These are phyloP conservation scores for Epichloe hybrida DNA, from an alignment of 2,329 filamentous ascomycete species.

Conservation along the genomic window DNA sequence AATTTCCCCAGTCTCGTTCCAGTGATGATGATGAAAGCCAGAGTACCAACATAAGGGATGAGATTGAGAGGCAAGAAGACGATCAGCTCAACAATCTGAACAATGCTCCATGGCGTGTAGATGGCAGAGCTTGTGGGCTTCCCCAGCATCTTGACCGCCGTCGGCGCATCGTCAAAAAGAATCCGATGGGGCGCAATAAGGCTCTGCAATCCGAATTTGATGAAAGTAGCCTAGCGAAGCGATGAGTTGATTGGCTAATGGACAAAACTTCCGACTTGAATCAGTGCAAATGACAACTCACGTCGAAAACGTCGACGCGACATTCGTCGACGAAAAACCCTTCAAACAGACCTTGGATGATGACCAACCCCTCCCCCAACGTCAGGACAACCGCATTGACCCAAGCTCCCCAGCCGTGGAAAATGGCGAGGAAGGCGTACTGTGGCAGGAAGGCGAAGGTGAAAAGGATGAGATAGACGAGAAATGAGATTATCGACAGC, in stretches of 20 bases:
- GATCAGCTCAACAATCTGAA: slow-evolving; percentile 81
- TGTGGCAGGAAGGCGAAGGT: slow-evolving; percentile 80
- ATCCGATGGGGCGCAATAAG: slow-evolving; percentile 55
- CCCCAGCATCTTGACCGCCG: slow-evolving; percentile 67
- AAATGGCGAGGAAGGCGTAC: slow-evolving; percentile 76
- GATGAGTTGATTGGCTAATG: neutral
- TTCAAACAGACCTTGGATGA: slow-evolving; percentile 57
- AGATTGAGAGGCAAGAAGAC: slow-evolving; percentile 73
- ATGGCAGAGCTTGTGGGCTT: slow-evolving; percentile 64
- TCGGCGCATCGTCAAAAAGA: slow-evolving; percentile 52
- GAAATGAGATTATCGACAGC: slow-evolving; percentile 64
- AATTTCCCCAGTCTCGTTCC: slow-evolving; percentile 79
- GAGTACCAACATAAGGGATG: slow-evolving; percentile 68
- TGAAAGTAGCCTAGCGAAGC: slow-evolving; percentile 45
- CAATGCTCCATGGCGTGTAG: slow-evolving; percentile 78
- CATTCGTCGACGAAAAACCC: slow-evolving; percentile 72
- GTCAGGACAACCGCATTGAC: slow-evolving; percentile 77
- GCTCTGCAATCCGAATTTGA: slow-evolving; percentile 57
- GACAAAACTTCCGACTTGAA: neutral
- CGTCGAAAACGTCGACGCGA: slow-evolving; percentile 73
- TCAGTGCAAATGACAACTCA: slow-evolving; percentile 23
- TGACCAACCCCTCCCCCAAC: slow-evolving; percentile 66
- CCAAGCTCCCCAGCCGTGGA: slow-evolving; percentile 82
- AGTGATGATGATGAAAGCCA: slow-evolving; percentile 76
- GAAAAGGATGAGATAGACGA: slow-evolving; percentile 79